phyloP scores from a whole-genome alignment of 257 asterid genomes.

The Solanum chaucha region DNA sequence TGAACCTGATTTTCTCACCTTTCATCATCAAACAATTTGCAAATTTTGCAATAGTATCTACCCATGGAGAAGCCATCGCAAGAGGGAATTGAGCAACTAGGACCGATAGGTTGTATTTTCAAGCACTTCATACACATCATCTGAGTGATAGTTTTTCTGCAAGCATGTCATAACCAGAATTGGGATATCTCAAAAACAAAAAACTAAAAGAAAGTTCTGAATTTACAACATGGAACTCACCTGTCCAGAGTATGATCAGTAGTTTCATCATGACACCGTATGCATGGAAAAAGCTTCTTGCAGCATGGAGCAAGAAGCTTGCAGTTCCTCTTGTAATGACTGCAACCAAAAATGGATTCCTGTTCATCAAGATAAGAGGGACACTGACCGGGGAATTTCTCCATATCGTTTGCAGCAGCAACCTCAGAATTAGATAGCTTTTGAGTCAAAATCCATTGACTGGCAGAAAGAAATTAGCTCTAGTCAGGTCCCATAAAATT shows the following conservation, averaged over 20 bases:
- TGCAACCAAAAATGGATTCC: slow-evolving; percentile 48
- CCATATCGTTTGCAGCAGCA: slow-evolving; percentile 23
- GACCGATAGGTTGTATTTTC: slow-evolving; percentile 52
- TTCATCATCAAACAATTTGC: slow-evolving; percentile 78
- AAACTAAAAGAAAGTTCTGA: neutral
- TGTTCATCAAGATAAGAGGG: slow-evolving; percentile 58
- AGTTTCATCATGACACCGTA: slow-evolving; percentile 82
- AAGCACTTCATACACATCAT: slow-evolving; percentile 94
- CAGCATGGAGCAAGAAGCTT: slow-evolving; percentile 78
- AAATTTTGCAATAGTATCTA: slow-evolving; percentile 66
- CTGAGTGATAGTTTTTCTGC: slow-evolving; percentile 59
- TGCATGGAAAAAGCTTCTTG: slow-evolving; percentile 67
- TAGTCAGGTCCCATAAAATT: slow-evolving; percentile 5
- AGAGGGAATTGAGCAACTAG: slow-evolving; percentile 37
- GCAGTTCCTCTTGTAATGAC: slow-evolving; percentile 75
- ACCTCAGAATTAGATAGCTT: slow-evolving; percentile 28
- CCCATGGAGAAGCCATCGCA: slow-evolving; percentile 72
- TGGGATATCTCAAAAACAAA: slow-evolving; percentile 2
- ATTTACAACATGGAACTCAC: slow-evolving; percentile 16
- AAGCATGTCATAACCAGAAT: slow-evolving; percentile 14
- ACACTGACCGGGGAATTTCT: slow-evolving; percentile 47
- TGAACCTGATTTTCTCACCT: slow-evolving; percentile 35
- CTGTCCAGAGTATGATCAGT: slow-evolving; percentile 71
- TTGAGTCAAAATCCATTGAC: slow-evolving; percentile 65
- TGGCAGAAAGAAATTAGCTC: slow-evolving; percentile 11